Evolutionary conservation across 2,329 filamentous ascomycete species (phyloP), one percentile per base, ranked within the genome.

Genomic region (Cytospora chrysosperma): DNA sequence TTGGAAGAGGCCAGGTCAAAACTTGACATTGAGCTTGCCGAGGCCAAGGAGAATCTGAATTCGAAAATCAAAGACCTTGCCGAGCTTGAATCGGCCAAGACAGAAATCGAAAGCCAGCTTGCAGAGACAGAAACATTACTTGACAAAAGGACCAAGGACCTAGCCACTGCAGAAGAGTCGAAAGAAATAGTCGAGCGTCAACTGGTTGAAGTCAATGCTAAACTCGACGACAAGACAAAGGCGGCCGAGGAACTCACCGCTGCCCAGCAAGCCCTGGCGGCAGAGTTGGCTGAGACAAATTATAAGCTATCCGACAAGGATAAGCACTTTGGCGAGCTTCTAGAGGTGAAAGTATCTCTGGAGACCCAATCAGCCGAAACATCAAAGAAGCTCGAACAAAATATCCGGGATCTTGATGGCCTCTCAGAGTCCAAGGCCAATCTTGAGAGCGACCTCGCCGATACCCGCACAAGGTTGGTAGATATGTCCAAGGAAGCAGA

Each of bases 11-110:
- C 4, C 28, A 58, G 24, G 30, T 50, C 43, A 10, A 49, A 52
- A 9, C 30, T 62, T 6, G 60, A 62, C 17, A 21, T 28, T 37
- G 62, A 58, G 49, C 51, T 70, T 19, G 59, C 65, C 2, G 64
- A 69, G 21, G 69, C 66, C 49, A 67, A 66, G 47, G 61, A 55
- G 28, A 67, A 67, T 49, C 68, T 70, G 8, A 67, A 68, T 7
- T 19, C 24, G 17, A 61, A 17, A 12, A 28, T 17, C 4, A 9
- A 26, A 24, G 67, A 66, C 53, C 43, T 68, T 70, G 12, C 63
- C 65, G 55, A 19, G 13, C 52, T 57, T 28, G 30, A 62, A 24
- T 30, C 15, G 28, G 52, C 37, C 28, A 62, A 62, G 30, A 10
- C 24, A 15, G 54, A 43, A 3, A 24, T 53, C 24, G 60, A 62